Evolutionary conservation across 2,329 filamentous ascomycete species (phyloP).

Genomic region (Cladosporium austrohemisphaericum): DNA sequence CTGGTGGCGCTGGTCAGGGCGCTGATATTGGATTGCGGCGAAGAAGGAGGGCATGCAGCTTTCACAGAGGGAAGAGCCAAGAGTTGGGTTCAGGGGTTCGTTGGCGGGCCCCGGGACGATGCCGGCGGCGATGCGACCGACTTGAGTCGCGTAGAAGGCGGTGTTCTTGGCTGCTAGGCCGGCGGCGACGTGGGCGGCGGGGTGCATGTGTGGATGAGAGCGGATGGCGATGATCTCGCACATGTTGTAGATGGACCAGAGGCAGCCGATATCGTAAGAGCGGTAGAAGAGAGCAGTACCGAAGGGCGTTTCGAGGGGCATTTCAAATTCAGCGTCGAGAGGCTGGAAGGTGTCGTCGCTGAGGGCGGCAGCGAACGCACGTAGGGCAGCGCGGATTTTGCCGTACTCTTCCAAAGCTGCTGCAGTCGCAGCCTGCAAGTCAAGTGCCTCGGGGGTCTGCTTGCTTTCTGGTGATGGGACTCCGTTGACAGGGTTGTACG

Average conservation of each 20-base stretch:
- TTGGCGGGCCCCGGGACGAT: constrained; percentile 49
- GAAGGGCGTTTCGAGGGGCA: constrained; percentile 68
- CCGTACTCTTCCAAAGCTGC: constrained; percentile 77
- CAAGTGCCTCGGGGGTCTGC: constrained; percentile 29
- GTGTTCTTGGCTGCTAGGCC: constrained; percentile 73
- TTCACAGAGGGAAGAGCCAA: constrained; percentile 80
- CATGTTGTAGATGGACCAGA: constrained; percentile 87
- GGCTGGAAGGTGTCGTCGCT: constrained; percentile 69
- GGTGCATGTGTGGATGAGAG: constrained; percentile 84
- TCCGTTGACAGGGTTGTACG: constrained; percentile 31
- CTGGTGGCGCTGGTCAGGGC: constrained; percentile 71
- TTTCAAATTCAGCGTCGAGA: constrained; percentile 63
- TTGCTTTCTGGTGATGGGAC: constrained; percentile 21
- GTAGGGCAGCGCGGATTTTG: constrained; percentile 67
- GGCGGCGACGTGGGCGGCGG: constrained; percentile 82
- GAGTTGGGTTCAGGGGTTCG: constrained; percentile 65
- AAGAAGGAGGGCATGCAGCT: constrained; percentile 81
- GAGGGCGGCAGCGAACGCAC: constrained; percentile 61
- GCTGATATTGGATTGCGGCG: constrained; percentile 74
- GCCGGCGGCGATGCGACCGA: constrained; percentile 78
- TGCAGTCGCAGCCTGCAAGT: constrained; percentile 62
- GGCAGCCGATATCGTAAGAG: constrained; percentile 78
- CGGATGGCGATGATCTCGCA: constrained; percentile 77
- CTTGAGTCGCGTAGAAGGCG: constrained; percentile 63
- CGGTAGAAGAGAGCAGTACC: constrained; percentile 77